A percentile compares a stretch with the other conserved stretches of the same genome.
These are phyloP conservation scores for Gossypium gossypioides DNA, from an alignment of 441 rosid genomes.

Conservation along the genomic window DNA sequence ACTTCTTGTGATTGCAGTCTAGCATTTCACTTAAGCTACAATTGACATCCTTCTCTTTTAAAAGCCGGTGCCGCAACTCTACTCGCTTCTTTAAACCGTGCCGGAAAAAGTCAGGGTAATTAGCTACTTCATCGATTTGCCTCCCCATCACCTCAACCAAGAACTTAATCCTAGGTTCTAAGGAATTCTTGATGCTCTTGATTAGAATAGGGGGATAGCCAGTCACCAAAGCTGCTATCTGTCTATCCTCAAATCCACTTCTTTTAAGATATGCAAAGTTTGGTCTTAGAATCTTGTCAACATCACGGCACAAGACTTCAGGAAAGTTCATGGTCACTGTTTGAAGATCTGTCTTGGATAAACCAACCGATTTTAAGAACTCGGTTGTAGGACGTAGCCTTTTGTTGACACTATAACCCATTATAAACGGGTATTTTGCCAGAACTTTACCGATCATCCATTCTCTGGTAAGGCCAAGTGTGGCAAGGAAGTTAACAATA, in stretches of 20 bases:
- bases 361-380: conserved; percentile 57
- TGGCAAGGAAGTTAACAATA: conserved; percentile 55
- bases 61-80: conserved; percentile 55
- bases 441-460: conserved; percentile 71
- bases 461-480: conserved; percentile 59
- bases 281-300: conserved; percentile 50
- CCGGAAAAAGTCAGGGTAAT: conserved; percentile 69
- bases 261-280: conserved; percentile 42
- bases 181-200: conserved; percentile 68
- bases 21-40: conserved; percentile 87
- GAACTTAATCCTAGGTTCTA: conserved; percentile 75
- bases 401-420: conserved; percentile 79
- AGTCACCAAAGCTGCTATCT: conserved; percentile 55
- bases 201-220: conserved; percentile 72
- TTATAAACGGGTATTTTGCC: conserved; percentile 64
- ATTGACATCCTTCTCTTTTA: conserved; percentile 43
- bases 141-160: conserved; percentile 79
- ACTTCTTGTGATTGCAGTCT: conserved; percentile 69
- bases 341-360: conserved; percentile 43
- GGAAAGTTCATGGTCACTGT: conserved; percentile 57
- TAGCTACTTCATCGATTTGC: conserved; percentile 57
- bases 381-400: conserved; percentile 71
- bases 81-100: conserved; percentile 78
- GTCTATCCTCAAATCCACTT: conserved; percentile 54
- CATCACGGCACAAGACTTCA: conserved; percentile 76